These are phyloP conservation scores for Excoecaria agallocha DNA, from an alignment of 345 rosid genomes.

Conservation along the genomic window DNA sequence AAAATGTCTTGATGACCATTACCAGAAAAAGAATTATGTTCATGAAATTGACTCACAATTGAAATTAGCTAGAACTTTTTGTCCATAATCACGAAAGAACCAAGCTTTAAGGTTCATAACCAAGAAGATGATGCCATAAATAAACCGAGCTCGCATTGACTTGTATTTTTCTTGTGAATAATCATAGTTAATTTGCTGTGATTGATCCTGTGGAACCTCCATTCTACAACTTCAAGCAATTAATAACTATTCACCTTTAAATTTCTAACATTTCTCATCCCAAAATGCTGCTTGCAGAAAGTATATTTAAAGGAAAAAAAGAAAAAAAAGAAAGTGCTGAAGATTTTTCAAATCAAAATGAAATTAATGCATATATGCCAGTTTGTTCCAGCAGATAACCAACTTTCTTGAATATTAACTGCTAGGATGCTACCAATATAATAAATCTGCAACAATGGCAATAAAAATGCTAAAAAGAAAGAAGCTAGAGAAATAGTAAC, in stretches of 20 bases:
- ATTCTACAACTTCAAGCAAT: constrained; percentile 26
- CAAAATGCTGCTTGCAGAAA: too few species aligned
- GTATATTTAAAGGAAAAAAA: too few species aligned
- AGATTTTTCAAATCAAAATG: too few species aligned
- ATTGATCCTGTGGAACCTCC: constrained; percentile 34
- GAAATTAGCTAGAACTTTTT: too few species aligned
- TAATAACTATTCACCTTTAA: neutral
- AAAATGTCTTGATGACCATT: too few species aligned
- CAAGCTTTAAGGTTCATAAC: constrained; percentile 67
- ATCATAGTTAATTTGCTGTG: constrained; percentile 27
- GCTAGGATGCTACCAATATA: neutral
- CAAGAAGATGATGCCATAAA: constrained; percentile 68
- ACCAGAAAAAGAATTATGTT: too few species aligned
- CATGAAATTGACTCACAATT: too few species aligned
- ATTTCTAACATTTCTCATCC: neutral
- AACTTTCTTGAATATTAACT: neutral
- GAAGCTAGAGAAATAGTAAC: neutral
- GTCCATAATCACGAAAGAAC: constrained; percentile 76
- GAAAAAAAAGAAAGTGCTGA: too few species aligned
- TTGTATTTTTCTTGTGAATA: constrained; percentile 42
- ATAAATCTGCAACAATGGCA: constrained; percentile 1
- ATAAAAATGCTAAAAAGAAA: constrained; percentile 7
- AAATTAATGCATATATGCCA: neutral
- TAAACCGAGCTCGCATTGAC: constrained; percentile 60
- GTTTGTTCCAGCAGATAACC: constrained; percentile 6